phyloP scores from a whole-genome alignment of 2,329 filamentous ascomycete genomes.

The Sclerotinia sclerotiorum region DNA sequence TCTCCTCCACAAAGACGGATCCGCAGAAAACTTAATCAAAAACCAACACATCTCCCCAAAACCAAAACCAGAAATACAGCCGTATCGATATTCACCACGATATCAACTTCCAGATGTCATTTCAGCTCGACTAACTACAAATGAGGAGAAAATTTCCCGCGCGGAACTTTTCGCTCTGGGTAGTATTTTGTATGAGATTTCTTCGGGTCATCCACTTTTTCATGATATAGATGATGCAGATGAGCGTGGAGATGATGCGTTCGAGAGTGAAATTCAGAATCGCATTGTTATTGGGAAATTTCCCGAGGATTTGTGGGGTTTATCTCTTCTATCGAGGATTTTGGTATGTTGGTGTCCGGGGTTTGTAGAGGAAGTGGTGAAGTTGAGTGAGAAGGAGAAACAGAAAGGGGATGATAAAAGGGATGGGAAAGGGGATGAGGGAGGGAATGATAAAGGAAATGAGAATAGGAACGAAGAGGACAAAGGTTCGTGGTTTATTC shows the following conservation, averaged over 20 bases:
- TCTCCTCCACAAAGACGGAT: not conserved
- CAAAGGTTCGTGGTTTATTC: constrained; percentile 1
- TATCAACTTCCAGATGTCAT: constrained; percentile 8
- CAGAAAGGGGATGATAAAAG: too few relatives aligned
- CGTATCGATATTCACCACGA: constrained; percentile 1
- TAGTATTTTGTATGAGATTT: constrained; percentile 12
- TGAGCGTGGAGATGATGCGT: not conserved
- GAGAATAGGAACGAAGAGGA: not conserved
- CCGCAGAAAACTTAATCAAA: not conserved
- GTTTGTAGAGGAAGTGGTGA: not conserved
- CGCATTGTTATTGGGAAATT: not conserved
- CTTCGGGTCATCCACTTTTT: not conserved
- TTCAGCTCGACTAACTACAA: not conserved
- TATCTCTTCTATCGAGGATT: not conserved
- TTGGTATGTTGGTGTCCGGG: not conserved
- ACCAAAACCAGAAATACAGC: not conserved
- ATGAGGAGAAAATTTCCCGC: not conserved
- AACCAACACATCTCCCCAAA: not conserved
- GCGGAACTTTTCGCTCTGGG: constrained; percentile 6
- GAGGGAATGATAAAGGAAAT: too few relatives aligned
- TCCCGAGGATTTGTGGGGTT: constrained; percentile 8
- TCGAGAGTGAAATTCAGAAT: not conserved
- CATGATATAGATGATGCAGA: not conserved
- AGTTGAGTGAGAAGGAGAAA: not conserved
- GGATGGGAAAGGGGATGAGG: too few relatives aligned